Evolutionary conservation across 2,329 filamentous ascomycete genomes (phyloP).

Genomic region (Grosmannia serpens): DNA sequence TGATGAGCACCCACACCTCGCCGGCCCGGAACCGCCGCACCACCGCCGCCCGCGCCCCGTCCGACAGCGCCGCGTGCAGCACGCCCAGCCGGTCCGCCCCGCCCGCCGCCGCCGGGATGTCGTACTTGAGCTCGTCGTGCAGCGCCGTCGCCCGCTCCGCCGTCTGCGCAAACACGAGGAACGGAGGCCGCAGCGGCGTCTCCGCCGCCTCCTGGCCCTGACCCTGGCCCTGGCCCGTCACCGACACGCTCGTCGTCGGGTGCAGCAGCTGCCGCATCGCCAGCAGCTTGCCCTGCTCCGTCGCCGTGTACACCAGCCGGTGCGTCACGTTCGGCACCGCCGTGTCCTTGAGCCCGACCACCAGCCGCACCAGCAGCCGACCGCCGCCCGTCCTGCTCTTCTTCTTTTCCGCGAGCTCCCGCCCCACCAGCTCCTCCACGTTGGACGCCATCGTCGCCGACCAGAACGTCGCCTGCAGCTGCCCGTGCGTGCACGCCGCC

Average conservation of each 20-base stretch:
- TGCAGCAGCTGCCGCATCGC: slow-evolving; percentile 82
- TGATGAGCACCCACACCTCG: slow-evolving; percentile 93
- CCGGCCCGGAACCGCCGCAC: slow-evolving; percentile 86
- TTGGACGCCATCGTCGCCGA: slow-evolving; percentile 95
- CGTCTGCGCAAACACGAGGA: slow-evolving; percentile 92
- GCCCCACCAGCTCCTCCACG: slow-evolving; percentile 66
- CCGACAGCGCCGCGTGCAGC: slow-evolving; percentile 76
- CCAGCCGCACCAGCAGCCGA: slow-evolving; percentile 61
- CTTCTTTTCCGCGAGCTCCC: slow-evolving; percentile 37
- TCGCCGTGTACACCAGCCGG: slow-evolving; percentile 80
- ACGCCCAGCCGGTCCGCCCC: slow-evolving; percentile 77
- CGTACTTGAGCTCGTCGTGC: slow-evolving; percentile 82
- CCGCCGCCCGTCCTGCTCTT: not conserved
- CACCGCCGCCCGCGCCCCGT: slow-evolving; percentile 61
- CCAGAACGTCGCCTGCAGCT: slow-evolving; percentile 74
- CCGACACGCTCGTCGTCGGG: slow-evolving; percentile 39
- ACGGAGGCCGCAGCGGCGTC: slow-evolving; percentile 61
- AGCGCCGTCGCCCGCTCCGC: slow-evolving; percentile 83
- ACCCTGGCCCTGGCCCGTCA: slow-evolving; percentile 19
- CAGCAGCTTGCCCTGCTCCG: slow-evolving; percentile 85
- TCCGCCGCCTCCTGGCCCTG: slow-evolving; percentile 26
- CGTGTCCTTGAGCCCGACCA: slow-evolving; percentile 94
- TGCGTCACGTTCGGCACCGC: slow-evolving; percentile 88
- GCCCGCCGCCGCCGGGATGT: slow-evolving; percentile 81
- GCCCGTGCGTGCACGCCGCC: slow-evolving; percentile 59